Evolutionary conservation across 805 yeast species (phyloP), one percentile per base, ranked within the genome.

Genomic region (Metschnikowia gelsemii): DNA sequence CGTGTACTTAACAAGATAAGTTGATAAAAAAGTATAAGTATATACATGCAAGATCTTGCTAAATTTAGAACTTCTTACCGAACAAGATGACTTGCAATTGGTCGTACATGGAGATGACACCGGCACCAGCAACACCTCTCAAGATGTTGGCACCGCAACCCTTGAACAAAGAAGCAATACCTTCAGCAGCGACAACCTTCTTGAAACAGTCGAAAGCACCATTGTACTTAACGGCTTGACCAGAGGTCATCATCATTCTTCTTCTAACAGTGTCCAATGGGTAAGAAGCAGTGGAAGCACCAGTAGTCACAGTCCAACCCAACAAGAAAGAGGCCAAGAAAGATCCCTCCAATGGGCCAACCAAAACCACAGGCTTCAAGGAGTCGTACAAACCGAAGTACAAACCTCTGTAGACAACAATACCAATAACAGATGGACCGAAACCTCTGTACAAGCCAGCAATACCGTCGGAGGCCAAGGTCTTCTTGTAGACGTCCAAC

Each of bases 221-320:
- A 68, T 82, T 76, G 80, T 89, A 89, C 79, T 90, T 89, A 64
- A 89, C 95, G 66, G 95, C 96, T 79, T 88, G 95, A 75, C 97
- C 97, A 60, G 97, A 90, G 62, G 97, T 89, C 97, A 89, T 89
- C 97, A 89, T 89, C 97, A 89, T 89, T 86, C 97, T 88, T 87
- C 97, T 88, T 85, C 97, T 90, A 69, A 89, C 89, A 68, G 97
- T 89, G 78, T 89, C 97, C 75, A 90, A 86, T 82, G 97, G 97
- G 85, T 89, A 89, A 70, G 96, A 88, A 70, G 96, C 96, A 58
- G 96, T 88, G 62, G 96, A 90, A 66, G 97, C 96, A 84, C 89
- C 96, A 58, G 96, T 89, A 74, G 97, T 89, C 66, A 89, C 96
- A 73, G 81, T 79, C 97, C 97, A 89, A 76, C 97, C 97, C 71